Base-by-base conservation (phyloP, 2,329 filamentous ascomycete species). In the Talaromyces rugulosus region DNA sequence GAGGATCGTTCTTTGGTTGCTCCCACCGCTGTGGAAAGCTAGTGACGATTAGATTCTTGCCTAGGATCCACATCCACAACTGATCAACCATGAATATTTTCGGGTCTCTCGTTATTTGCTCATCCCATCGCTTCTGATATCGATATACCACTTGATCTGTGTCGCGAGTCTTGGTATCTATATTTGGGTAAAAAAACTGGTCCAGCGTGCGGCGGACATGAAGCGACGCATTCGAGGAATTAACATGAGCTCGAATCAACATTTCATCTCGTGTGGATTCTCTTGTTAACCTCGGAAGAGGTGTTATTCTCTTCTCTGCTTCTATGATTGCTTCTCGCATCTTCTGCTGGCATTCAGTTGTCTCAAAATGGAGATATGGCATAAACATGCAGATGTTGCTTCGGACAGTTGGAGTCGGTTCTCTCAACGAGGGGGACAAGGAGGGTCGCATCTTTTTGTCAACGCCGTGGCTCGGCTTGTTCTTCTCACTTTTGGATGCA, bases 21-120 rank as follows among this genome's bases (percentile, higher is more conserved):
- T 76, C 73, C 75, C 74, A 77, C 42, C 75, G 71, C 40, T 76
- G 74, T 1, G 75, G 70, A 42, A 76, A 76, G 23, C 73, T 73
- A 6, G 74, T 77, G 14, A 89, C 80, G 18, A 89, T 81, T 16
- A 88, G 73, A 62, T 87, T 85, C 77, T 62, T 83, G 75, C 73
- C 75, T 0, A 89, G 68, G 3, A 87, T 78, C 83, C 85, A 88
- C 69, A 89, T 81, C 87, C 87, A 89, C 1, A 89, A 75, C 66
- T 89, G 87, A 69, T 89, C 87, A 0, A 89, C 86, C 86, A 88
- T 88, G 70, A 87, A 87, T 2, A 88, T 82, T 63, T 87, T 87
- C 0, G 80, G 79, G 60, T 86, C 83, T 3, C 63, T 65, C 3
- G 69, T 68, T 16, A 69, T 70, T 18, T 66, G 66, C 7, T 69